A percentile compares a stretch with the other conserved stretches of the same genome.
These are phyloP conservation scores for Penicillium cataractarum DNA, from an alignment of 495 filamentous ascomycete species.

Conservation along the genomic window DNA sequence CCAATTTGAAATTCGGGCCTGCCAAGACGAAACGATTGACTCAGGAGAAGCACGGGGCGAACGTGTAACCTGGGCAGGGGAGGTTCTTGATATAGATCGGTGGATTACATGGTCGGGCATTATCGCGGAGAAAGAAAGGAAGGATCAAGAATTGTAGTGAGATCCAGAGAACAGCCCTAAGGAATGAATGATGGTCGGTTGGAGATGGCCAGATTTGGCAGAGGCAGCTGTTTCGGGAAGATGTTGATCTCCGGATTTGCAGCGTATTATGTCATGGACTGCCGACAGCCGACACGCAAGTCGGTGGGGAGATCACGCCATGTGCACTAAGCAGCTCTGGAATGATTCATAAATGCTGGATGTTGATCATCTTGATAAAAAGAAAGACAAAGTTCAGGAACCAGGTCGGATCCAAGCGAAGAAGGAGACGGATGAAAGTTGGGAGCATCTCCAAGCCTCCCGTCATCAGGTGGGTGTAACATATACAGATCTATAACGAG, in stretches of 20 bases:
- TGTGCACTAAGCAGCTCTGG: background rate
- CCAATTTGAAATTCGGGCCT: constrained; percentile 13
- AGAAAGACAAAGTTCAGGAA: background rate
- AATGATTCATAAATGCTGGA: background rate
- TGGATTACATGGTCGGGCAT: constrained; percentile 20
- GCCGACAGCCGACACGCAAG: constrained; percentile 27
- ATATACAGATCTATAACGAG: background rate
- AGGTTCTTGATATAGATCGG: constrained; percentile 18
- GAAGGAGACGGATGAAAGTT: background rate
- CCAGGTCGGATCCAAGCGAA: background rate
- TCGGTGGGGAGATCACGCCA: constrained; percentile 23
- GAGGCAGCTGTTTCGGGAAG: constrained; percentile 13
- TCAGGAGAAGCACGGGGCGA: constrained; percentile 18
- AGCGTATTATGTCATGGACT: constrained; percentile 29
- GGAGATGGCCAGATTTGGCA: background rate
- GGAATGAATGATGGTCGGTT: background rate
- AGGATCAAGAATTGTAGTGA: background rate
- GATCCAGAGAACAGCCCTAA: background rate
- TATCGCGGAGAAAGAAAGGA: constrained; percentile 5
- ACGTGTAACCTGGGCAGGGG: constrained; percentile 3
- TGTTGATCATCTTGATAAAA: background rate
- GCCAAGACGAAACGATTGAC: constrained; percentile 14
- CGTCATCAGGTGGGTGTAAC: background rate
- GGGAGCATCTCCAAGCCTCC: background rate
- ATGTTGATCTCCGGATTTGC: constrained; percentile 23